Conservation (phyloP, 257 asterid species). For the Nicotiana benthamiana region DNA sequence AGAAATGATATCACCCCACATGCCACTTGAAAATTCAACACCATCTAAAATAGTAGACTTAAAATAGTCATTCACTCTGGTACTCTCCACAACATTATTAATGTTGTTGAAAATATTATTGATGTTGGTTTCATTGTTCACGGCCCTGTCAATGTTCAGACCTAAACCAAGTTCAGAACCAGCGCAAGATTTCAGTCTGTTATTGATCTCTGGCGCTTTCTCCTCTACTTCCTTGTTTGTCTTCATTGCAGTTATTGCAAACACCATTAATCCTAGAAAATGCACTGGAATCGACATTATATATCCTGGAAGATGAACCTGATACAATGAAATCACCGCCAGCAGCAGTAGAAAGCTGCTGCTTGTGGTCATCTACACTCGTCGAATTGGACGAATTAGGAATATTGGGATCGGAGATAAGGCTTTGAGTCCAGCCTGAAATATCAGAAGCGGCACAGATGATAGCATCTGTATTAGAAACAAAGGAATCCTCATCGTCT, state of each 20-base stretch:
- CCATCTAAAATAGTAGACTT: too few species aligned
- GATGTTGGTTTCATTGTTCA: too few species aligned
- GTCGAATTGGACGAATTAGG: background rate
- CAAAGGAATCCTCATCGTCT: background rate
- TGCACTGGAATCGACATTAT: constrained; percentile 39
- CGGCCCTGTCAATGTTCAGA: background rate
- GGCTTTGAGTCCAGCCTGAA: background rate
- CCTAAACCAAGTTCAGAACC: background rate
- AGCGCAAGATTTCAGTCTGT: constrained; percentile 33
- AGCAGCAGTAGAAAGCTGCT: accelerated
- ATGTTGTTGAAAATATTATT: too few species aligned
- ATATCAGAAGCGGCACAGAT: background rate
- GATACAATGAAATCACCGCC: background rate
- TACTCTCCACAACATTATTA: too few species aligned
- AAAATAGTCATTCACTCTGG: too few species aligned
- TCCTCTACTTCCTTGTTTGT: background rate
- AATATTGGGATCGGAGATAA: background rate
- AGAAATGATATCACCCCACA: too few species aligned
- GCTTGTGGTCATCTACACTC: background rate
- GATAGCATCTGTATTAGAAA: background rate
- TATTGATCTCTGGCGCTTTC: constrained; percentile 7
- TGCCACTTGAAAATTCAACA: too few species aligned
- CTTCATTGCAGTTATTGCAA: constrained; percentile 4
- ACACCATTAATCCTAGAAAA: constrained; percentile 53
- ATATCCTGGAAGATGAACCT: too few species aligned